These are phyloP conservation scores for Fusarium fracticaudum DNA, from an alignment of 2,329 filamentous ascomycete species.

Conservation along the genomic window DNA sequence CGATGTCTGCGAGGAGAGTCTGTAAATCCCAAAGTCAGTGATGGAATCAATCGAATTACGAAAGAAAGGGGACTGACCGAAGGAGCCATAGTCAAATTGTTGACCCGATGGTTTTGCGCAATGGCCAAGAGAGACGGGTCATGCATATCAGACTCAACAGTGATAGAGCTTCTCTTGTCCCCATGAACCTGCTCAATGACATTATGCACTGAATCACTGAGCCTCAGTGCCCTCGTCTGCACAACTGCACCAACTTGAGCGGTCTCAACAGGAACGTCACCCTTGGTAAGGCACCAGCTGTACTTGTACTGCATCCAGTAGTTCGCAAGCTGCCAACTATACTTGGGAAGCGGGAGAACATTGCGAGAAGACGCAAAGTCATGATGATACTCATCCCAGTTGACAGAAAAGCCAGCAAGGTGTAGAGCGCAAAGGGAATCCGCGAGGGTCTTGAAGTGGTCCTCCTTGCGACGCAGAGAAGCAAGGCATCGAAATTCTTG, in stretches of 20 bases:
- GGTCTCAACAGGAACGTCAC: conserved; percentile 43
- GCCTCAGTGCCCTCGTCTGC: neutral
- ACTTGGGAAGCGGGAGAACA: conserved; percentile 72
- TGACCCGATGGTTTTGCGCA: neutral
- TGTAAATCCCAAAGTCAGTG: rapidly evolving
- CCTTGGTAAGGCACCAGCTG: conserved; percentile 77
- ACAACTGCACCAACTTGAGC: rapidly evolving
- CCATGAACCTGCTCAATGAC: neutral
- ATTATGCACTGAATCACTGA: neutral
- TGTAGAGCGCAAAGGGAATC: conserved; percentile 67
- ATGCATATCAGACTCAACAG: neutral
- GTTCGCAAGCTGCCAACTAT: conserved; percentile 77
- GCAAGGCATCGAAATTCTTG: conserved; percentile 62
- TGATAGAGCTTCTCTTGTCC: neutral
- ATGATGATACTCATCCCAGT: conserved; percentile 75
- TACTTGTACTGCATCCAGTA: conserved; percentile 74
- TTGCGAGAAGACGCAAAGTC: conserved; percentile 53
- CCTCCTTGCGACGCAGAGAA: conserved; percentile 71
- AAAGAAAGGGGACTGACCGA: neutral
- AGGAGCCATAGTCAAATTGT: neutral
- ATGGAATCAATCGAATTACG: rapidly evolving
- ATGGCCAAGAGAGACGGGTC: neutral
- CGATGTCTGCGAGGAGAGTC: neutral
- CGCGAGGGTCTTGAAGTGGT: conserved; percentile 71
- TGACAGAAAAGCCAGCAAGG: conserved; percentile 67